phyloP scores from a whole-genome alignment of 306 rosid genomes.

The Begonia fuchsioides region DNA sequence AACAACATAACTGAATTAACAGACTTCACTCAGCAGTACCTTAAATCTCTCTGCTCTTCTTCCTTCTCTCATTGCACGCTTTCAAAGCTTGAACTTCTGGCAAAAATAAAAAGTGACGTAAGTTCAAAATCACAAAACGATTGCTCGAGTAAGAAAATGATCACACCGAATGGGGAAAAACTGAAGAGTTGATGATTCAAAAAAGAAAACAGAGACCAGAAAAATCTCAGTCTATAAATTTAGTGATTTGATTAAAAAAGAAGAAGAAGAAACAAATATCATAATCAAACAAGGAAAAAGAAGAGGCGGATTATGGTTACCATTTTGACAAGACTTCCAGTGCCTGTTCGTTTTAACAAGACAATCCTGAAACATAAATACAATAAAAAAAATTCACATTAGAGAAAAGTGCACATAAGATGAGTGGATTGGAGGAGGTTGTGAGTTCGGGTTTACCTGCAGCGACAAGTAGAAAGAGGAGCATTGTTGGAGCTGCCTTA shows the following conservation, averaged over 20 bases:
- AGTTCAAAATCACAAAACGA: background rate
- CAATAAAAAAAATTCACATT: background rate
- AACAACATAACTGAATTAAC: too few relatives aligned
- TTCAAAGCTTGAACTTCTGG: conserved; percentile 70
- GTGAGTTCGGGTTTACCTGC: conserved; percentile 33
- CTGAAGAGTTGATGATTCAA: background rate
- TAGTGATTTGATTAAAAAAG: background rate
- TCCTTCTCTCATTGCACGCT: conserved; percentile 53
- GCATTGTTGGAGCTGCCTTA: conserved; percentile 65
- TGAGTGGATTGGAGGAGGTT: background rate
- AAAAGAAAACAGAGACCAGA: background rate
- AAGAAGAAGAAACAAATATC: background rate
- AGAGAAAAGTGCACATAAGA: background rate
- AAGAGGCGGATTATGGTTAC: conserved; percentile 14
- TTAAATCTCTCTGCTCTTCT: conserved; percentile 14
- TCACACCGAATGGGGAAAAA: background rate
- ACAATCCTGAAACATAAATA: conserved; percentile 44
- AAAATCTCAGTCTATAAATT: background rate
- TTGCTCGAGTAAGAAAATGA: background rate
- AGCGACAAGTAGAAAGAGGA: conserved; percentile 49
- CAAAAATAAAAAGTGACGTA: background rate
- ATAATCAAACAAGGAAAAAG: background rate
- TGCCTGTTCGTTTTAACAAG: conserved; percentile 43
- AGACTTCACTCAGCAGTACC: conserved; percentile 13
- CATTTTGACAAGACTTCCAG: conserved; percentile 71